Conservation (phyloP, 345 rosid genomes). For the Stellera chamaejasme region DNA sequence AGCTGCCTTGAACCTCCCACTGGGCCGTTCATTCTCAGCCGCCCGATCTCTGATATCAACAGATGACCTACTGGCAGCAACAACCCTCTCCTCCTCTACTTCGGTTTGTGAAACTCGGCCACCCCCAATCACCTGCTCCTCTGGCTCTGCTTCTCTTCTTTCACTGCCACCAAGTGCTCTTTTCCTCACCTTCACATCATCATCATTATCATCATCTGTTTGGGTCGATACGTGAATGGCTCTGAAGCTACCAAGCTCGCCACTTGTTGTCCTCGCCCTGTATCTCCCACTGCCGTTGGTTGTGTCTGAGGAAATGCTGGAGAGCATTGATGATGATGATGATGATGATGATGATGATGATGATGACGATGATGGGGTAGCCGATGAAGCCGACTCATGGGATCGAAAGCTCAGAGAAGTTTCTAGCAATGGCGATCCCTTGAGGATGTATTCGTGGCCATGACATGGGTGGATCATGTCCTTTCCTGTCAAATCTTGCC, state of each 20-base stretch:
- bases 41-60: conserved; percentile 32
- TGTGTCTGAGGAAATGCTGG: conserved; percentile 21
- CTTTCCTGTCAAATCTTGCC: conserved; percentile 58
- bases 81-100: conserved; percentile 11
- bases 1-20: conserved; percentile 48
- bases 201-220: conserved; percentile 30
- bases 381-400: conserved; percentile 19
- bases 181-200: background rate
- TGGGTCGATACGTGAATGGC: conserved; percentile 44
- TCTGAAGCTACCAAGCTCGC: conserved; percentile 6
- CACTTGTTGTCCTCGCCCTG: conserved; percentile 20
- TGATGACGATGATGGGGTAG: conserved; percentile 15
- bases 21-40: conserved; percentile 19
- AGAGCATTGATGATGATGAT: conserved; percentile 21
- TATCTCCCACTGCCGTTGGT: conserved; percentile 17
- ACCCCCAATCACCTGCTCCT: background rate
- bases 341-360: conserved; percentile 17
- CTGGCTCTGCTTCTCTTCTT: conserved; percentile 4
- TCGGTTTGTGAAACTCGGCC: conserved; percentile 20
- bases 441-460: conserved; percentile 57
- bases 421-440: conserved; percentile 47
- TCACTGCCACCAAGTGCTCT: background rate
- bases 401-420: conserved; percentile 25
- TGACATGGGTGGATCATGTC: conserved; percentile 49
- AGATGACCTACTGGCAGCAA: background rate